phyloP scores from a whole-genome alignment of 2,329 filamentous ascomycete species.

The Diaporthe longicolla region DNA sequence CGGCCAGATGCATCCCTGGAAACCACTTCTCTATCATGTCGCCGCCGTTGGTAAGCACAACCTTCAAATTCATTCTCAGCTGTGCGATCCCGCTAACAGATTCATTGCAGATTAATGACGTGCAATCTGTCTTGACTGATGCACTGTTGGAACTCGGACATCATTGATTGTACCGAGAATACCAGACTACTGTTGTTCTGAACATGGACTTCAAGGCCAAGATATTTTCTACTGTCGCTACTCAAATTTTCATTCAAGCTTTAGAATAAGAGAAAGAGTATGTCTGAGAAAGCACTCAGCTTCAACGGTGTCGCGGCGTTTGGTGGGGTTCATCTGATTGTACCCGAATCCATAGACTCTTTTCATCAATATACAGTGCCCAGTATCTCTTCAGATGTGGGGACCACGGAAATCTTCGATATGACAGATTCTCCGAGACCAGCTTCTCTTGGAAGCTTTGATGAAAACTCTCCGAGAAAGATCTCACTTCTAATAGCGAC shows the following conservation, averaged over 20 bases:
- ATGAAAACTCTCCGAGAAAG: no score
- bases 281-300: neutral
- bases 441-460: no score
- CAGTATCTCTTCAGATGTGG: no score
- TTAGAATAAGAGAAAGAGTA: no score
- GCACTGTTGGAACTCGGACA: neutral
- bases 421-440: no score
- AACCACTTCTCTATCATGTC: constrained; percentile 27
- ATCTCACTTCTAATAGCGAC: no score
- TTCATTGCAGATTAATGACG: neutral
- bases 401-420: no score
- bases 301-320: neutral
- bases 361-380: neutral
- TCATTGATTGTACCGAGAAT: neutral
- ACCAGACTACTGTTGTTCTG: neutral
- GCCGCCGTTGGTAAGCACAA: constrained; percentile 6
- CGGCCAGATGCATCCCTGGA: neutral
- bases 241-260: no score
- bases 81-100: neutral
- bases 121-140: neutral
- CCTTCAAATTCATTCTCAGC: rapidly evolving
- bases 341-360: neutral
- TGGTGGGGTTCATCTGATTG: neutral
- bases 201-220: neutral
- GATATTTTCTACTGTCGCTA: neutral